Base-by-base conservation (phyloP, 768 basidiomycete species). In the Serendipita sp. region DNA sequence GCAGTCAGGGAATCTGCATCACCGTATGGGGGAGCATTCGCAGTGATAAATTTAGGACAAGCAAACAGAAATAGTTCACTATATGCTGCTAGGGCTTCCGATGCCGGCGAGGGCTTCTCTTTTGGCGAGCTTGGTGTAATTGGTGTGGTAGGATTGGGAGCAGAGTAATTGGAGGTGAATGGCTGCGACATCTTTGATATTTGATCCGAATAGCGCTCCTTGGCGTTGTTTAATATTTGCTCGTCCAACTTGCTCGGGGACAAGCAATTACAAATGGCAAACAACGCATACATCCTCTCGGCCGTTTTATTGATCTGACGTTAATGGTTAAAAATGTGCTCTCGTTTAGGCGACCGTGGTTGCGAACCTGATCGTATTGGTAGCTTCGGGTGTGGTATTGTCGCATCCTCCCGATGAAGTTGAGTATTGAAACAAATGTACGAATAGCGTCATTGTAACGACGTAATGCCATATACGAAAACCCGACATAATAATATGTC, bases 371-470 rank as follows among this genome's bases (percentile, higher is more conserved):
- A 71, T 96, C 93, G 70, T 96, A 96, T 72, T 97, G 93, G 73
- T 95, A 95, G 71, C 89, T 90, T 69, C 94, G 78, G 8, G 94
- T 95, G 77, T 99, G 94, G 75, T 95, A 96, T 72, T 94, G 92
- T 70, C 93, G 83, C 84, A 96, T 93, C 16, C 95, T 83, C 77
- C 91, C 86, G 71, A 95, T 92, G 79, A 96, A 94, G 78, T 94
- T 94, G 54, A 96, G 79, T 71, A 95, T 88, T 11, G 86, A 86
- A 44, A 92, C 89, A 72, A 97, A 95, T 3, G 90, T 86, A 45
- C 93, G 88, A 73, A 91, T 92, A 28, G 96, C 96, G 72, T 99
- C 96, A 3, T 93, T 86, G 75, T 94, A 96, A 68, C 96, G 84
- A 51, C 91, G 81, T 48, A 99, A 83, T 82, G 92, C 90, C 74